These are phyloP conservation scores for Pichia sp. DNA, from an alignment of 1,139 yeast species.

Conservation along the genomic window DNA sequence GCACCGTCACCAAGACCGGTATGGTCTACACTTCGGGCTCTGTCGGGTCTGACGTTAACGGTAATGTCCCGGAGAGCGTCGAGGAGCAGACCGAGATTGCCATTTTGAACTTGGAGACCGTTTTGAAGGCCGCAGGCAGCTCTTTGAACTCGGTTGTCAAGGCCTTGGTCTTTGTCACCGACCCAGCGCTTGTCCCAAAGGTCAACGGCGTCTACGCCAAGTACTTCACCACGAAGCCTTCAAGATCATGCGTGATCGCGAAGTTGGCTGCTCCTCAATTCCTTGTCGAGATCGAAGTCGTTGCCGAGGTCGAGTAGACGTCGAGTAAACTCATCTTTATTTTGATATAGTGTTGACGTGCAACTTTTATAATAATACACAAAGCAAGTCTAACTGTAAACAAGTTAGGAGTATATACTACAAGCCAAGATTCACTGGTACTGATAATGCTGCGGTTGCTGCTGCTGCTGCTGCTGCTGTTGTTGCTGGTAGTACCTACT, in stretches of 20 bases:
- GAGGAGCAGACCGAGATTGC: conserved; percentile 44
- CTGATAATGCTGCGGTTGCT: conserved; percentile 13
- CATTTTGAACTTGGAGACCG: conserved; percentile 40
- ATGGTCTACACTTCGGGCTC: conserved; percentile 36
- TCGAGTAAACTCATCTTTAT: not conserved
- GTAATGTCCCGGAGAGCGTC: conserved; percentile 38
- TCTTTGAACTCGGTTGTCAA: conserved; percentile 38
- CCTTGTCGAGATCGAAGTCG: conserved; percentile 35
- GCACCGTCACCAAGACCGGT: conserved; percentile 23
- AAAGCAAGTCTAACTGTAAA: not conserved
- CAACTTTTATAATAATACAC: not conserved
- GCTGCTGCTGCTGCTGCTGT: conserved; percentile 11
- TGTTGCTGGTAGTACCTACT: conserved; percentile 1
- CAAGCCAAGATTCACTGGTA: not conserved
- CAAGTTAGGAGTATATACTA: not conserved
- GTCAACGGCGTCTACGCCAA: conserved; percentile 37
- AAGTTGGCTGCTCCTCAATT: conserved; percentile 30
- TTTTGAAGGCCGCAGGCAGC: conserved; percentile 40
- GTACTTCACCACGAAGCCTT: conserved; percentile 37
- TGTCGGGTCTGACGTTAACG: conserved; percentile 37
- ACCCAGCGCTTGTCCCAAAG: conserved; percentile 33
- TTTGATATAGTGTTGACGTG: not conserved
- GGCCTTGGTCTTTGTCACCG: conserved; percentile 38
- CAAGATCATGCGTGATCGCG: conserved; percentile 40
- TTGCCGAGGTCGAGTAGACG: conserved; percentile 30